phyloP scores from a whole-genome alignment of 495 filamentous ascomycete genomes.

The Aspergillus egyptiacus region DNA sequence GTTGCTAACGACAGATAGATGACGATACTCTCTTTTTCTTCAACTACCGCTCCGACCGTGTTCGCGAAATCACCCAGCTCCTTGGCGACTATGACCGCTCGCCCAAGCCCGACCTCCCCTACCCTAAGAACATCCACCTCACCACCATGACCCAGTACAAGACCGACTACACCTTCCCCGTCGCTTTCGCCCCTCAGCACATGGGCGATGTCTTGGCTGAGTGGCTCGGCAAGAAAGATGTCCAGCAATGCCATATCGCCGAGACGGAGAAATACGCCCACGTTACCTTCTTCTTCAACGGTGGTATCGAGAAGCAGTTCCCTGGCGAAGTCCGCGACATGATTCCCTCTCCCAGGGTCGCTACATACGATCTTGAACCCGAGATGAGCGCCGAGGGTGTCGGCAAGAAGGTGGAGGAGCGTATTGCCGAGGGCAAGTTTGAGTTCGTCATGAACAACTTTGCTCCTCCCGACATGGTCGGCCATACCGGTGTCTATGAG shows the following conservation, averaged over 20 bases:
- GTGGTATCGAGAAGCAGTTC: conserved; percentile 95
- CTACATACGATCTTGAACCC: conserved; percentile 96
- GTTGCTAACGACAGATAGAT: conserved; percentile 53
- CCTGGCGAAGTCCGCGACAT: conserved; percentile 78
- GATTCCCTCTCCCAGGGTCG: conserved; percentile 67
- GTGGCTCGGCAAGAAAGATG: conserved; percentile 79
- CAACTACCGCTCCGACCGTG: conserved; percentile 99
- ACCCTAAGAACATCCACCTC: conserved; percentile 83
- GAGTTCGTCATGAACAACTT: conserved; percentile 99
- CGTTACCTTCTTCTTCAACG: conserved; percentile 99
- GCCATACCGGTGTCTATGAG: conserved; percentile 94
- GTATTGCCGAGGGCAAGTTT: conserved; percentile 72
- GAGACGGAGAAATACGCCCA: conserved; percentile 99
- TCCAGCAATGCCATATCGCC: conserved; percentile 91
- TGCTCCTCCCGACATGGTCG: conserved; percentile 98
- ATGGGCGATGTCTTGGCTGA: conserved; percentile 98
- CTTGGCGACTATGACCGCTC: conserved; percentile 87
- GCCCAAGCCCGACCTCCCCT: conserved; percentile 84
- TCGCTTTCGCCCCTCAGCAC: conserved; percentile 89
- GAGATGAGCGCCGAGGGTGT: conserved; percentile 91
- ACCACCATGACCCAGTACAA: conserved; percentile 99
- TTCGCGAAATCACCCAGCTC: conserved; percentile 92
- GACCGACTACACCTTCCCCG: conserved; percentile 82
- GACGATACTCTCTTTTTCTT: conserved; percentile 97
- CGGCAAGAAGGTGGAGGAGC: conserved; percentile 77